phyloP scores from a whole-genome alignment of 768 basidiomycete genomes.

The Mycena crocata region DNA sequence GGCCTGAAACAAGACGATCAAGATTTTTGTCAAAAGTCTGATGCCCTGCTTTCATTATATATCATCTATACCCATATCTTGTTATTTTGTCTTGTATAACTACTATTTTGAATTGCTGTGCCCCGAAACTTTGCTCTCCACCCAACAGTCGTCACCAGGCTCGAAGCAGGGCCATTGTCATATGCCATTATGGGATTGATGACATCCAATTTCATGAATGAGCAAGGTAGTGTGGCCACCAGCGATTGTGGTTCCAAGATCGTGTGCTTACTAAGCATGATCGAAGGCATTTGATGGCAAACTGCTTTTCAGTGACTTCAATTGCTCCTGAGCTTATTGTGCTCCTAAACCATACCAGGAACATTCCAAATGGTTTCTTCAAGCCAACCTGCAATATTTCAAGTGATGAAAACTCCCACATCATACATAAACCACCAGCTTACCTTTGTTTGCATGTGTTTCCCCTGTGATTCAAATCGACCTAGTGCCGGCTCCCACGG shows the following conservation, averaged over 20 bases:
- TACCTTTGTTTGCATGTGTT: neutral
- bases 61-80: too few species aligned
- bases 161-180: too few species aligned
- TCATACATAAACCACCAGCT: neutral
- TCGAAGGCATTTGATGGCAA: constrained; percentile 13
- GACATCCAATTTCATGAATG: too few species aligned
- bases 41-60: too few species aligned
- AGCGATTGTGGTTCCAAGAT: neutral
- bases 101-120: too few species aligned
- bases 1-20: too few species aligned
- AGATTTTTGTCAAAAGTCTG: too few species aligned
- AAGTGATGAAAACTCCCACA: neutral
- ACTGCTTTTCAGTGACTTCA: neutral
- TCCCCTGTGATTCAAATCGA: neutral
- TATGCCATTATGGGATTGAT: too few species aligned
- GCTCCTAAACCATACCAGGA: neutral
- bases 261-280: constrained; percentile 10
- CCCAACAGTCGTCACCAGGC: too few species aligned
- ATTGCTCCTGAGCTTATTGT: neutral
- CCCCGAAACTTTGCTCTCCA: too few species aligned
- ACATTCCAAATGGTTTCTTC: neutral
- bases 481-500: neutral
- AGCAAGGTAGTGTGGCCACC: neutral
- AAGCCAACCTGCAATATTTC: neutral
- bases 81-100: too few species aligned